Evolutionary conservation across 352 stramenopile species (phyloP).

Genomic region (Globisporangium nodosum): DNA sequence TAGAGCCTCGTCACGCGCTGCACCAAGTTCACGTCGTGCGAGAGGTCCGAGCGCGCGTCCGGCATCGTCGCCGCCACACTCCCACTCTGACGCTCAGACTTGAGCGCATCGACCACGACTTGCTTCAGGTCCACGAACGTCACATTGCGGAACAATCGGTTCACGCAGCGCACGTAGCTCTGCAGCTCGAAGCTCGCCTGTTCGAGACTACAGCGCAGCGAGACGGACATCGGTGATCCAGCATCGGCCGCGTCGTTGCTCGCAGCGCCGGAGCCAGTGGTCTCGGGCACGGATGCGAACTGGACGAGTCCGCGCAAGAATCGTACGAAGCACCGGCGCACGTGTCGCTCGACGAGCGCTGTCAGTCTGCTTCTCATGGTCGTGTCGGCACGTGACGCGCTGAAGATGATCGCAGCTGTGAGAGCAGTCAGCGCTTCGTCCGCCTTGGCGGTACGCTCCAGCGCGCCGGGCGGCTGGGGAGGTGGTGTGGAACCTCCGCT

Average conservation of each 20-base stretch:
- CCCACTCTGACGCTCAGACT: background rate
- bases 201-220: slow-evolving; percentile 10
- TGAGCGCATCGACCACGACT: slow-evolving; percentile 3
- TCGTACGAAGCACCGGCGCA: slow-evolving; percentile 12
- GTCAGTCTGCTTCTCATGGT: background rate
- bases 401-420: slow-evolving; percentile 1
- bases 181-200: slow-evolving; percentile 7
- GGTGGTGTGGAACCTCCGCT: background rate
- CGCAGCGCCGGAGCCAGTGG: background rate
- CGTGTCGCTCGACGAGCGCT: slow-evolving; percentile 15
- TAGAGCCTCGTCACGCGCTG: slow-evolving; percentile 19
- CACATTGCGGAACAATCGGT: slow-evolving; percentile 15
- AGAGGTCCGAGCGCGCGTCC: too few relatives aligned
- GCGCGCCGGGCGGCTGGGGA: background rate
- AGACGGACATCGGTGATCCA: background rate
- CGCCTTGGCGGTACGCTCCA: background rate
- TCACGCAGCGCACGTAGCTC: slow-evolving; percentile 9
- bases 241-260: background rate
- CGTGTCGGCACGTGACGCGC: background rate
- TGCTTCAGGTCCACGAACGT: slow-evolving; percentile 2
- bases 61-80: background rate
- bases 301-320: slow-evolving; percentile 20
- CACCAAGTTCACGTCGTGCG: slow-evolving; percentile 3
- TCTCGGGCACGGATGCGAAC: background rate
- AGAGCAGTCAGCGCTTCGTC: slow-evolving; percentile 6